A percentile compares a stretch with the other conserved stretches of the same genome.
Evolutionary conservation across 2,329 filamentous ascomycete genomes (phyloP).

Genomic region (Colletotrichum sp.): DNA sequence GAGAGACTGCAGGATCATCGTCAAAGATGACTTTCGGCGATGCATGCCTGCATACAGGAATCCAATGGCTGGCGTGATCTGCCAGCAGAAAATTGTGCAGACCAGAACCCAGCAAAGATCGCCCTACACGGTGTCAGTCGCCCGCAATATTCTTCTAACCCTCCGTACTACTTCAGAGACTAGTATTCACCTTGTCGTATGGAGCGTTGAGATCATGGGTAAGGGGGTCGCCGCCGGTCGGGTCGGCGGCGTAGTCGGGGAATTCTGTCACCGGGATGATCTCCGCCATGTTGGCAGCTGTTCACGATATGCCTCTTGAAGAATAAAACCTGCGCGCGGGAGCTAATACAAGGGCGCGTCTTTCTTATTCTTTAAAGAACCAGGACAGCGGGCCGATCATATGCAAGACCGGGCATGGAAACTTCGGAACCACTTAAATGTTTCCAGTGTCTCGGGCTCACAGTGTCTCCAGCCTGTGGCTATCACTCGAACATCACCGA

Average conservation of each 20-base stretch:
- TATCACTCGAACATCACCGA: background rate
- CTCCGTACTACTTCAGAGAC: fast-evolving
- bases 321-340: background rate
- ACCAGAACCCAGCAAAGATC: slow-evolving; percentile 49
- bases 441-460: background rate
- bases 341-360: background rate
- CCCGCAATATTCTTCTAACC: background rate
- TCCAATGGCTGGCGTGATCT: slow-evolving; percentile 43
- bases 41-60: slow-evolving; percentile 45
- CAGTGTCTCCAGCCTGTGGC: background rate
- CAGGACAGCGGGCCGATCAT: background rate
- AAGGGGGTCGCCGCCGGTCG: slow-evolving; percentile 46
- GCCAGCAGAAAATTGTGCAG: slow-evolving; percentile 40
- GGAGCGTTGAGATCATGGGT: slow-evolving; percentile 48
- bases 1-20: slow-evolving; percentile 52
- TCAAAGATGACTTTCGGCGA: slow-evolving; percentile 41
- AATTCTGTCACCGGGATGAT: slow-evolving; percentile 35
- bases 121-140: slow-evolving; percentile 28
- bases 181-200: slow-evolving; percentile 42
- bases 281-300: slow-evolving; percentile 9
- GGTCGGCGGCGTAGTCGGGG: slow-evolving; percentile 44
- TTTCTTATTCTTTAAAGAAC: background rate
- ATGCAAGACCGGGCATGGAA: background rate
- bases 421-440: background rate
- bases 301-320: background rate